Conservation (phyloP, 345 rosid genomes). For the Dimocarpus longan region DNA sequence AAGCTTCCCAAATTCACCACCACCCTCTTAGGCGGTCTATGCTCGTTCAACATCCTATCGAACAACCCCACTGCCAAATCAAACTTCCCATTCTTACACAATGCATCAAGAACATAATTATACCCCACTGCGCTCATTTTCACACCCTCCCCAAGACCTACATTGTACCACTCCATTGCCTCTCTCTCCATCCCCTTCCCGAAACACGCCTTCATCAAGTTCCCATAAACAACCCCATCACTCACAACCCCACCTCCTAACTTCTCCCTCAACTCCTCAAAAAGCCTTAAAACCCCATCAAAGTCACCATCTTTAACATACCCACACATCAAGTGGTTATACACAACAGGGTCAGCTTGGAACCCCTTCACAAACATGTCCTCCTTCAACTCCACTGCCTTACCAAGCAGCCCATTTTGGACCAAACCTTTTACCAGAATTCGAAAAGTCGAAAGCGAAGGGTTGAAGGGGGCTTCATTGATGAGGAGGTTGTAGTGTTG, state of each 20-base stretch:
- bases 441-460: constrained; percentile 75
- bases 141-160: constrained; percentile 52
- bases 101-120: constrained; percentile 73
- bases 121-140: constrained; percentile 69
- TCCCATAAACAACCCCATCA: constrained; percentile 85
- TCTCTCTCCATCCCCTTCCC: constrained; percentile 71
- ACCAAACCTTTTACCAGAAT: constrained; percentile 80
- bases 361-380: constrained; percentile 69
- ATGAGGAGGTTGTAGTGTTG: constrained; percentile 77
- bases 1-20: constrained; percentile 80
- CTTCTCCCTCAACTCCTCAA: constrained; percentile 81
- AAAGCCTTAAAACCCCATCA: constrained; percentile 63
- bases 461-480: constrained; percentile 68
- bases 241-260: constrained; percentile 64
- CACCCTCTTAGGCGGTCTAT: constrained; percentile 65
- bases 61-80: constrained; percentile 77
- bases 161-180: constrained; percentile 78
- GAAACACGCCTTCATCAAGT: constrained; percentile 77
- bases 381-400: constrained; percentile 80
- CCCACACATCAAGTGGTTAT: constrained; percentile 77
- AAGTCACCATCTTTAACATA: constrained; percentile 51
- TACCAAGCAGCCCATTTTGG: constrained; percentile 71
- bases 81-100: constrained; percentile 70
- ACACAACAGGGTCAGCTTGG: constrained; percentile 61
- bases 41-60: constrained; percentile 62